These are phyloP conservation scores for Phytophthora podocarpi DNA, from an alignment of 352 stramenopile genomes.

Conservation along the genomic window DNA sequence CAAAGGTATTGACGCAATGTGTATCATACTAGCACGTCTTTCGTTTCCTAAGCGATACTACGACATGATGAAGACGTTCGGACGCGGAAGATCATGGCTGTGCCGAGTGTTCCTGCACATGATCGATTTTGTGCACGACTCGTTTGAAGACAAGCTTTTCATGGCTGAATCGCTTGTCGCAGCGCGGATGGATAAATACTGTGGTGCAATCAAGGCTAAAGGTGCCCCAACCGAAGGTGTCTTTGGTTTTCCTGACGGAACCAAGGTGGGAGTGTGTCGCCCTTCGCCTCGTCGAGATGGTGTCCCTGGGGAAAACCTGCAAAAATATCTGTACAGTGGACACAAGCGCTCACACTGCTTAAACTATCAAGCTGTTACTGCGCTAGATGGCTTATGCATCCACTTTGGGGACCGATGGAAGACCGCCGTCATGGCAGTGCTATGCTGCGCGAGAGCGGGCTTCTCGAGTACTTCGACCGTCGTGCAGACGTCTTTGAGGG, in stretches of 20 bases:
- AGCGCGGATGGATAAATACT: conserved; percentile 1
- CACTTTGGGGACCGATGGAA: conserved; percentile 9
- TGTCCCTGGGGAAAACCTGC: background rate
- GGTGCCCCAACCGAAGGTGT: background rate
- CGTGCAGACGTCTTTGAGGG: too few relatives aligned
- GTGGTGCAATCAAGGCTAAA: background rate
- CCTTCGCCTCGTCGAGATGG: background rate
- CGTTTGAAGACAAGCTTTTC: conserved; percentile 2
- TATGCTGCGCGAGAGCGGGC: background rate
- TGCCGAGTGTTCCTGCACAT: conserved; percentile 4
- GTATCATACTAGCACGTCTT: conserved; percentile 2
- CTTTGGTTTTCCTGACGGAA: conserved; percentile 4
- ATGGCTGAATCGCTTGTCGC: background rate
- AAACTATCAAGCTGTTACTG: conserved; percentile 8
- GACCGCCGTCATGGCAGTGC: background rate
- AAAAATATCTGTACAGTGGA: conserved; percentile 6
- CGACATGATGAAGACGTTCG: conserved; percentile 5
- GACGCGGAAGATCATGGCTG: background rate
- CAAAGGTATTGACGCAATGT: background rate
- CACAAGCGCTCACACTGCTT: conserved; percentile 5
- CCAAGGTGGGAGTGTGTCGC: background rate
- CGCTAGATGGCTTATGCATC: background rate
- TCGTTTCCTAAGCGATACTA: conserved; percentile 14
- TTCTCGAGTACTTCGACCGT: conserved; percentile 1
- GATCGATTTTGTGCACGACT: conserved; percentile 4